phyloP scores from a whole-genome alignment of 2,329 filamentous ascomycete species.

The Aurifilum marmelostoma region DNA sequence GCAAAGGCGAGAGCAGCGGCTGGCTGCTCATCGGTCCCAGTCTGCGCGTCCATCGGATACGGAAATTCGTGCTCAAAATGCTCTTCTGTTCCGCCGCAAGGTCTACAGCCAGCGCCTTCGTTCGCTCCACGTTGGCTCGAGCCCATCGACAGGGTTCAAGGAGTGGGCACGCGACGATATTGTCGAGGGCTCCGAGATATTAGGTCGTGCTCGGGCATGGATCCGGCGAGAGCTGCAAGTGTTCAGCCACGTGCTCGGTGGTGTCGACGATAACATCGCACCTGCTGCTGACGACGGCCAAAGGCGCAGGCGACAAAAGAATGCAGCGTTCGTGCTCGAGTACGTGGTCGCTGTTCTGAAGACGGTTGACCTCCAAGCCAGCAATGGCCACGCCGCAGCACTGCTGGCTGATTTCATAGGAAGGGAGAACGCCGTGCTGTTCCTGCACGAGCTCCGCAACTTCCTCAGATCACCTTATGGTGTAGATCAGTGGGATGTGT shows the following conservation, averaged over 20 bases:
- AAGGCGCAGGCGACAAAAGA: conserved; percentile 47
- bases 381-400: conserved; percentile 76
- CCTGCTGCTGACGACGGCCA: conserved; percentile 16
- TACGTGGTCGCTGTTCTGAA: conserved; percentile 85
- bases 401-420: conserved; percentile 80
- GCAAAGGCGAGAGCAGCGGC: neutral
- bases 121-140: conserved; percentile 82
- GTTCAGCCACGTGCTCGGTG: conserved; percentile 68
- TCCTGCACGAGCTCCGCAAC: conserved; percentile 81
- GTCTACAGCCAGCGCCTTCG: conserved; percentile 75
- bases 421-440: conserved; percentile 69
- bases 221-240: conserved; percentile 83
- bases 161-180: conserved; percentile 73
- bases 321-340: conserved; percentile 82
- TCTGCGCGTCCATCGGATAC: neutral
- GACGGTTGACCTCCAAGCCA: conserved; percentile 79
- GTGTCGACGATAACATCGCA: conserved; percentile 35
- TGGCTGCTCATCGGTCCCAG: neutral
- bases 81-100: conserved; percentile 63
- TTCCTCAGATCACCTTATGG: conserved; percentile 83
- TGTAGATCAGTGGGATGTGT: conserved; percentile 75
- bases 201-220: conserved; percentile 79
- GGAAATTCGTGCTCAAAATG: conserved; percentile 6
- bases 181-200: conserved; percentile 64
- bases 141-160: conserved; percentile 74